Percentiles rank a stretch among this genome's conserved stretches.
Conservation (phyloP, 805 yeast genomes). For the Candida glaebosa region DNA sequence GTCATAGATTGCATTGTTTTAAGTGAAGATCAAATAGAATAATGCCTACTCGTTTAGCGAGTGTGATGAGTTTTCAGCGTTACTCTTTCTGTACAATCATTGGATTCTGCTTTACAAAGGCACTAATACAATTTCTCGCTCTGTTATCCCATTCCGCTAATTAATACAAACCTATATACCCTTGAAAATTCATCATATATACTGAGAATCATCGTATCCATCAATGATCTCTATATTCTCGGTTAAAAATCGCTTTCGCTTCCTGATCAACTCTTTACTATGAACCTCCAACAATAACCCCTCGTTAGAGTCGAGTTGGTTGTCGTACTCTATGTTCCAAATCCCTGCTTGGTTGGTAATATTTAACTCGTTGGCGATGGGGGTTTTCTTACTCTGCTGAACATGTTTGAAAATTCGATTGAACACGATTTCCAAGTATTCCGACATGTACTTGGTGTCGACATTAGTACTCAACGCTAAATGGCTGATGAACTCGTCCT, state of each 20-base stretch:
- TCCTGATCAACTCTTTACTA: constrained; percentile 3
- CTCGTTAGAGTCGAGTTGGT: constrained; percentile 6
- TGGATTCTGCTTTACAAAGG: too few relatives aligned
- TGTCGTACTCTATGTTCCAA: constrained; percentile 14
- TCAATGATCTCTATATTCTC: constrained; percentile 3
- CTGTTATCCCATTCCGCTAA: too few relatives aligned
- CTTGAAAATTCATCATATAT: not conserved
- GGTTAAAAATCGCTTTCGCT: constrained; percentile 2
- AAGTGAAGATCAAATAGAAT: too few relatives aligned
- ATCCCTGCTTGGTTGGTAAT: constrained; percentile 10
- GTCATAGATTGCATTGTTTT: too few relatives aligned
- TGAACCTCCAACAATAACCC: constrained; percentile 4
- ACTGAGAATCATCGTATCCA: constrained; percentile 4
- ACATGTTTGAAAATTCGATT: constrained; percentile 8
- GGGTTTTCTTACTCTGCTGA: constrained; percentile 1
- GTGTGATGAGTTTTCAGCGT: too few relatives aligned
- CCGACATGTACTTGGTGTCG: constrained; percentile 9
- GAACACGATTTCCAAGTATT: constrained; percentile 6
- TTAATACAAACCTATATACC: too few relatives aligned
- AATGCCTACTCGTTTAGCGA: too few relatives aligned
- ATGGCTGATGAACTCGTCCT: constrained; percentile 16
- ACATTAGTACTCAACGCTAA: constrained; percentile 13
- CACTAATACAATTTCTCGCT: too few relatives aligned
- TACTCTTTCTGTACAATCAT: too few relatives aligned
- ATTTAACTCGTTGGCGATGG: constrained; percentile 8